These are phyloP conservation scores for Fusarium abutilonis DNA, from an alignment of 2,329 filamentous ascomycete species.

Conservation along the genomic window DNA sequence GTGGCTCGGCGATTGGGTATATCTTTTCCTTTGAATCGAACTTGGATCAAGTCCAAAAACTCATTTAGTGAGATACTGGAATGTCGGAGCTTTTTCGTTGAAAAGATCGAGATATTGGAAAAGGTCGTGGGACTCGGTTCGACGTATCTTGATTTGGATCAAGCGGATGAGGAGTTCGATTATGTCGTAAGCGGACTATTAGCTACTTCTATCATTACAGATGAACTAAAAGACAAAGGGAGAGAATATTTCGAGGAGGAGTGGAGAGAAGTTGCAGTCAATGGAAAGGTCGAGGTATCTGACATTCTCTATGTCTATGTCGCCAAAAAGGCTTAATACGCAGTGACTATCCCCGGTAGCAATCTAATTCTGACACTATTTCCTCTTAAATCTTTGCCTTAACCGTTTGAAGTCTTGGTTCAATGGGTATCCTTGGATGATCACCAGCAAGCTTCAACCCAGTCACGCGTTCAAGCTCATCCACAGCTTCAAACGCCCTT, in stretches of 20 bases:
- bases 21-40: conserved; percentile 44
- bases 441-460: conserved; percentile 70
- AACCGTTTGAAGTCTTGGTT: conserved; percentile 48
- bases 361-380: too few species aligned
- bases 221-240: conserved; percentile 40
- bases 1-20: conserved; percentile 40
- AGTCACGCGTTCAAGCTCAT: conserved; percentile 78
- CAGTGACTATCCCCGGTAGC: too few species aligned
- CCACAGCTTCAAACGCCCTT: conserved; percentile 81
- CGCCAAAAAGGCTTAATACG: conserved; percentile 34
- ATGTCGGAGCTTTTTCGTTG: conserved; percentile 42
- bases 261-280: conserved; percentile 45
- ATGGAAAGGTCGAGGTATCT: conserved; percentile 45
- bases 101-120: conserved; percentile 43
- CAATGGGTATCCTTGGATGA: conserved; percentile 61
- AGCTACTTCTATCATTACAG: conserved; percentile 26
- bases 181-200: conserved; percentile 36
- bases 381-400: conserved; percentile 56
- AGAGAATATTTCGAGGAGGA: conserved; percentile 46
- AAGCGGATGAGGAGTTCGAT: conserved; percentile 48
- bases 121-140: conserved; percentile 40
- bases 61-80: conserved; percentile 46
- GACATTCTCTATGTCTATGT: conserved; percentile 48
- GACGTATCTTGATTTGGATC: conserved; percentile 36
- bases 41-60: conserved; percentile 45